These are phyloP conservation scores for Stereocaulon alpinum DNA, from an alignment of 495 filamentous ascomycete species.

Conservation along the genomic window DNA sequence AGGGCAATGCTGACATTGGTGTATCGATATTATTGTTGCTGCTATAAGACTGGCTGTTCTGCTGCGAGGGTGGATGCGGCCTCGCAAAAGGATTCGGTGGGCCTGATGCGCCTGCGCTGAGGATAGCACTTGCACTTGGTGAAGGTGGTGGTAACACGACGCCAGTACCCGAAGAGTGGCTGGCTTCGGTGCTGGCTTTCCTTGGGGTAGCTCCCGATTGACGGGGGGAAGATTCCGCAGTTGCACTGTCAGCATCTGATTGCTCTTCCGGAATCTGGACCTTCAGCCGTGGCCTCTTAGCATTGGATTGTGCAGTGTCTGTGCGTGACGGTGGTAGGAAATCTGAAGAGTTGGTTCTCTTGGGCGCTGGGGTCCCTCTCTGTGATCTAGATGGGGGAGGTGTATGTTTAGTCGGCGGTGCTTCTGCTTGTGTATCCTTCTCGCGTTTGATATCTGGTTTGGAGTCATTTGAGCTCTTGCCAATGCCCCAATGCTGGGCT, in stretches of 20 bases:
- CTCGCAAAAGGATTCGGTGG: constrained; percentile 94
- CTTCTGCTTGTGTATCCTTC: constrained; percentile 32
- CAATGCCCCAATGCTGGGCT: constrained; percentile 68
- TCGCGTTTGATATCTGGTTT: constrained; percentile 33
- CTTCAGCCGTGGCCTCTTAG: constrained; percentile 71
- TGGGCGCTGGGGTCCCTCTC: constrained; percentile 31
- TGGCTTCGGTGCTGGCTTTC: constrained; percentile 44
- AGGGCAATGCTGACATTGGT: constrained; percentile 93
- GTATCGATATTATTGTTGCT: constrained; percentile 74
- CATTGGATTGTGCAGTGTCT: constrained; percentile 52
- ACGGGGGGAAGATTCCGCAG: constrained; percentile 63
- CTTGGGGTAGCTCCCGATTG: constrained; percentile 49
- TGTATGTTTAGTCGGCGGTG: constrained; percentile 26
- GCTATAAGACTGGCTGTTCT: constrained; percentile 43
- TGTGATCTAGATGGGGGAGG: constrained; percentile 42
- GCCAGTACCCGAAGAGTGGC: constrained; percentile 40
- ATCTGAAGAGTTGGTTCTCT: constrained; percentile 44
- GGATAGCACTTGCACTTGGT: constrained; percentile 70
- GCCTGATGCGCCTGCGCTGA: constrained; percentile 85
- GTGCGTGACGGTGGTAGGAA: constrained; percentile 65
- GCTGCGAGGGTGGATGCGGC: constrained; percentile 47
- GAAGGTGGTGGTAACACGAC: constrained; percentile 89
- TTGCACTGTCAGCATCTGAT: constrained; percentile 68
- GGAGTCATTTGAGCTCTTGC: constrained; percentile 38
- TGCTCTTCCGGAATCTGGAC: constrained; percentile 91